Evolutionary conservation across 768 basidiomycete genomes (phyloP), one percentile per base, ranked within the genome.

Genomic region (Mycena haematopus): DNA sequence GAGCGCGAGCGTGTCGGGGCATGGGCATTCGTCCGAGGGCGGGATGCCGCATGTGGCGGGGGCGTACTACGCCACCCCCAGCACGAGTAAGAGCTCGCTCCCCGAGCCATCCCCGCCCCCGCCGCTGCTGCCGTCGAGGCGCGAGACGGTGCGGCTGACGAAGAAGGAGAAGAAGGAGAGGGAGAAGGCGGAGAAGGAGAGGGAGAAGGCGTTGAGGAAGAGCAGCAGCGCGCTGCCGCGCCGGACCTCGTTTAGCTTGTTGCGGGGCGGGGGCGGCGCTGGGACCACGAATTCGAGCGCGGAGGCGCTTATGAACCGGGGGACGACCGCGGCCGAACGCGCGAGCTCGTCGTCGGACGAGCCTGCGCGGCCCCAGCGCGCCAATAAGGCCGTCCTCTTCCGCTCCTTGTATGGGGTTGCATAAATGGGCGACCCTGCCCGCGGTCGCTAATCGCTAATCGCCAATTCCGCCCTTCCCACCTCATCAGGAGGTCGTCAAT

Each of bases 21-120:
- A 67, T 24, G 60, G 52, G 47, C 61, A 59, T 22, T 56, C 61
- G 21, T 45, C 52, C 25, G 65, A 66, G 56, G 54, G 60, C 25
- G 59, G 44, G 31, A 17, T 22, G 25, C 49, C 11, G 38, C 21
- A 21, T 21, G 40, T 49, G 19, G 36, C 52, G 44, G 55, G 44
- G 45, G 36, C 52, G 47, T 67, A 56, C 36, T 56, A 47, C 13
- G 25, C 51, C 22, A 38, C n/a, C 24, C 58, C 49, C 53, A 56
- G 55, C 42, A 55, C 66, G 27, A 67, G 62, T 56, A 60, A 64
- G 66, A 67, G 59, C 33, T 67, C 66, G 59, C 25, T 67, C 36
- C 58, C 54, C 11, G 46, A 58, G 29, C 50, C 54, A n/a, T n/a
- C n/a, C n/a, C n/a, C n/a, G n/a, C n/a, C n/a, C n/a, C n/a, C n/a